Conservation (phyloP, 106 monocot species). For the Platanthera guangdongensis region DNA sequence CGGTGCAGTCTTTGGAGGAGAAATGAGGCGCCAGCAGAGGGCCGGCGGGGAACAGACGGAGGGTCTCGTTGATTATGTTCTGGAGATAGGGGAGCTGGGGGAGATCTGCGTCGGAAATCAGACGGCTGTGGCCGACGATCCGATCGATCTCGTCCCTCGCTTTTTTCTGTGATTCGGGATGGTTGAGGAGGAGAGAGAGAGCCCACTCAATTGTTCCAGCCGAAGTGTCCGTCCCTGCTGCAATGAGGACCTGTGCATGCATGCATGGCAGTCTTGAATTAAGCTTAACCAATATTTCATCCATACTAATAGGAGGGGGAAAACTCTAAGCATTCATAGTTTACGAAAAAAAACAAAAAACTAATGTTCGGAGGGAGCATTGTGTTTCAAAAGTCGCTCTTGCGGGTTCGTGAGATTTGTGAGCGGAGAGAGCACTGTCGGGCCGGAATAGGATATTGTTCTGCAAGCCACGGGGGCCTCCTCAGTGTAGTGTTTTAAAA, state of each 20-base stretch:
- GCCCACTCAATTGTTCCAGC: conserved; percentile 26
- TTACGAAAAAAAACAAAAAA: too few relatives aligned
- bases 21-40: conserved; percentile 20
- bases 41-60: conserved; percentile 14
- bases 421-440: too few relatives aligned
- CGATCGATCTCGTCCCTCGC: conserved; percentile 18
- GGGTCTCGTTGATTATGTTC: conserved; percentile 18
- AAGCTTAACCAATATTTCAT: too few relatives aligned
- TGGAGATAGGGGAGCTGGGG: conserved; percentile 19
- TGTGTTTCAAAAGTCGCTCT: too few relatives aligned
- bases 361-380: too few relatives aligned
- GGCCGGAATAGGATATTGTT: too few relatives aligned
- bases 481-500: too few relatives aligned
- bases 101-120: conserved; percentile 15
- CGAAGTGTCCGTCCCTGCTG: conserved; percentile 20
- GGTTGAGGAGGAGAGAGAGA: conserved; percentile 19
- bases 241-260: conserved; percentile 6
- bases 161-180: conserved; percentile 11
- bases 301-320: too few relatives aligned
- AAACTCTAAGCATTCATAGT: too few relatives aligned
- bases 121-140: neutral
- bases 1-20: conserved; percentile 17
- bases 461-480: too few relatives aligned
- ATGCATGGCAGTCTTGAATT: too few relatives aligned
- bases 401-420: too few relatives aligned